Base-by-base conservation (phyloP, 1,139 yeast species). In the Pneumocystis wakefieldiae region DNA sequence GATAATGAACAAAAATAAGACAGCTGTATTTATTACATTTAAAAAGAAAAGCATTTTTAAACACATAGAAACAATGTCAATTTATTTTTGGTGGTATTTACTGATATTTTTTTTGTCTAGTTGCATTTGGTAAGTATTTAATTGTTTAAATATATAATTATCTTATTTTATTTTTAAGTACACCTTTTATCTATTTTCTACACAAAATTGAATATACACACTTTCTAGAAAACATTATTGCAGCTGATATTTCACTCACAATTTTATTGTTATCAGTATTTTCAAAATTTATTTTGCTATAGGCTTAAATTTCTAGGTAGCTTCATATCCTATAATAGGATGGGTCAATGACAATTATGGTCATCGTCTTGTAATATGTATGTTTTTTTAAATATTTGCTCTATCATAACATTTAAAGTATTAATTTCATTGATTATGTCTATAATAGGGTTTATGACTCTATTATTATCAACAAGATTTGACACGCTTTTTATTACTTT, bases 21-120 rank as follows among this genome's bases (percentile, higher is more conserved):
- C 24, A 12, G 32, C 24, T 24, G 24, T 7, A 48, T 24, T 24
- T 4, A 12, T 48, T 24, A 12, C 28, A 8, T 8, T 24, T 48
- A 48, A 48, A 10, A 12, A 48, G 24, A 48, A 48, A 24, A 19
- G n/a, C 2, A 4, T 48, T 48, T 48, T 48, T 48, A 48, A 48
- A 48, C 24, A 24, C 28, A 24, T 48, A 48, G 55, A 48, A 48
- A 48, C 32, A 14, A 48, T 48, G 55, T 14, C 55, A 12, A 12
- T 48, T 48, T 48, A 48, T 48, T 48, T 48, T 48, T 48, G 55
- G 55, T 48, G 55, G 55, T 24, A 48, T 48, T 48, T 48, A 48
- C 28, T 48, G 24, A 24, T 48, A 19, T 48, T n/a, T 48, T 48
- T 48, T 48, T 48, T 19, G 12, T 48, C 28, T 24, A 48, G 32